Conservation (phyloP, 192 early-diverging fungal species). For the Gaertneriomyces semiglobifer region DNA sequence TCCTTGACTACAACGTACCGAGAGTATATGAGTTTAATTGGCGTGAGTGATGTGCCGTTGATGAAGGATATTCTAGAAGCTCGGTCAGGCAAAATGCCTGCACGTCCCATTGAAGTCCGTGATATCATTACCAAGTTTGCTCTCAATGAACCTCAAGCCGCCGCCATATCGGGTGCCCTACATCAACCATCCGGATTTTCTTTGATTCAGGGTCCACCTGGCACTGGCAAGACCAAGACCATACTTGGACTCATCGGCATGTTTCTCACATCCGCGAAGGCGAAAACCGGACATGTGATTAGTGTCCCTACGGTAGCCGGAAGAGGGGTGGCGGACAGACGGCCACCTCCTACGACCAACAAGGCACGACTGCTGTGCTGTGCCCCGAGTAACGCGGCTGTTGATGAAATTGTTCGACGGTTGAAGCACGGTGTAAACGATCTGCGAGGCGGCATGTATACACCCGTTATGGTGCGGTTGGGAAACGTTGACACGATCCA, state of each 20-base stretch:
- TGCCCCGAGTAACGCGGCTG: conserved; percentile 94
- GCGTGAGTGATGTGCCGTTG: conserved; percentile 61
- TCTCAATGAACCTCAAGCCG: conserved; percentile 92
- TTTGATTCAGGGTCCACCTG: conserved; percentile 78
- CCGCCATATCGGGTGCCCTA: conserved; percentile 70
- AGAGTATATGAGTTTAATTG: conserved; percentile 76
- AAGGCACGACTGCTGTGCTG: conserved; percentile 76
- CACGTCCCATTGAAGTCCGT: conserved; percentile 36
- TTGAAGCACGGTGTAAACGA: conserved; percentile 71
- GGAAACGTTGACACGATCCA: conserved; percentile 74
- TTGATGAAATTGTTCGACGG: conserved; percentile 91
- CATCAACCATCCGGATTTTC: conserved; percentile 70
- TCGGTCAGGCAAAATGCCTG: conserved; percentile 18
- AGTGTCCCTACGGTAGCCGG: conserved; percentile 28
- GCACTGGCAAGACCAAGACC: conserved; percentile 84
- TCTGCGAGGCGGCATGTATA: conserved; percentile 50
- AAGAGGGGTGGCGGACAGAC: not conserved
- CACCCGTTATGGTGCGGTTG: conserved; percentile 77
- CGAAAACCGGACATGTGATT: conserved; percentile 90
- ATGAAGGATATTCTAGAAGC: conserved; percentile 57
- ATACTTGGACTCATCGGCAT: conserved; percentile 76
- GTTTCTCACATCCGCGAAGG: conserved; percentile 52
- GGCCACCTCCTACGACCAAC: conserved; percentile 10
- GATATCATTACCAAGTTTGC: conserved; percentile 51
- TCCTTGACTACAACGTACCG: conserved; percentile 73